Base-by-base conservation (phyloP, 495 filamentous ascomycete species). In the Tuber microsphaerosporum region DNA sequence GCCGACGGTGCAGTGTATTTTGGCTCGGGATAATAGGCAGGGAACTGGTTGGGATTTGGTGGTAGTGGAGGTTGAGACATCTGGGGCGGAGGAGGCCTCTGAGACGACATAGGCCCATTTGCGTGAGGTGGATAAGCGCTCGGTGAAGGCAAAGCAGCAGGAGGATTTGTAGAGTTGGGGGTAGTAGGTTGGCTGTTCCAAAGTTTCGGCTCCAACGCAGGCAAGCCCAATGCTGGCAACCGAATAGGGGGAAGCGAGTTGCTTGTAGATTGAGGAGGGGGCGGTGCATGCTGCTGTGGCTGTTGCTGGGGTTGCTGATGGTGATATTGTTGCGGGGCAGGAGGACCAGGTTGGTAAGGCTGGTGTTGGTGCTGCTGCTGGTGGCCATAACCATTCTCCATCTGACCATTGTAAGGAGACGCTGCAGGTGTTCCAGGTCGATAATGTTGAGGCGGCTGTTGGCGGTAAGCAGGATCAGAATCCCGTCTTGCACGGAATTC, bases 121-220 rank as follows among this genome's bases (percentile, higher is more conserved):
- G 56, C 17, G 61, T 79, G 77, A 9, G 77, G 44, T 4, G 76
- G 48, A 39, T 79, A 79, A 75, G 78, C 73, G 26, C 76, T 70
- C 17, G 77, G 77, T 45, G 77, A 79, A 75, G 76, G 76, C 22
- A 79, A 26, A 79, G 77, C 70, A 65, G 56, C 56, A 79, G 81
- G 75, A 46, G 81, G 81, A 51, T 73, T 77, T 39, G 76, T 76
- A 37, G 79, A 68, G 68, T 74, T 79, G 7, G 80, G 80, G 6
- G 80, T 81, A 31, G 80, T 76, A 56, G 80, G 80, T 26, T 81
- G 80, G 43, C 73, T 79, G 41, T 71, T 81, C 78, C 80, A 81
- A 37, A 81, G 34, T 42, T 80, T 81, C 34, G 80, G 80, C 70
- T 79, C 80, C 71, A 78, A 72, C 26, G 74, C 74, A 39, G 77